Base-by-base conservation (phyloP, 2,329 filamentous ascomycete genomes). In the Didymella pinodella region DNA sequence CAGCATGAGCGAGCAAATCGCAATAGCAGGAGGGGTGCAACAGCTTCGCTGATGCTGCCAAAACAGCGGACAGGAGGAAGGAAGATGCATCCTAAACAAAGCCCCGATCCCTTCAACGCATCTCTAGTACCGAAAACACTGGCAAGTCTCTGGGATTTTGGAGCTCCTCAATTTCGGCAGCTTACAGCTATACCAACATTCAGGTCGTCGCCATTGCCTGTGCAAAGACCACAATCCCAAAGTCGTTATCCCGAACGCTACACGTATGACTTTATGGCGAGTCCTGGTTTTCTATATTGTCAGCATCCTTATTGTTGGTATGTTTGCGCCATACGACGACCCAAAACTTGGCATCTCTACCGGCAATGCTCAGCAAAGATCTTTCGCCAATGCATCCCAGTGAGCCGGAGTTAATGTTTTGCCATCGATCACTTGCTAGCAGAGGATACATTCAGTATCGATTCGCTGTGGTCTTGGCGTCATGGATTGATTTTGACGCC, bases 261-360 rank as follows among this genome's bases (percentile, higher is more conserved):
- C 96, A 71, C 96, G 96, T 79, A 93, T 97, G 77, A 93, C 97
- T 41, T 97, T 97, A 78, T 97, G 93, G 93, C 89, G 93, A 70
- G 96, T 97, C 72, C 87, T 88, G 3, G 69, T 80, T 66, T 80
- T 80, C 66, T 80, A 79, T 63, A 63, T 80, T 28, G 63, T 79
- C 51, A 76, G 75, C 22, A 62, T 78, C 5, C 73, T 79, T 55
- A 68, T 80, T 28, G 65, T 80, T 12, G 78, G 78, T 18, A 68
- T 80, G 8, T 69, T 78, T 20, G 70, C 79, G 16, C 75, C 75
- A 6, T 69, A 72, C 22, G 66, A 75, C 59, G 62, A 61, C n/a
- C 66, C 66, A 54, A 62, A 67, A 76, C 48, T 57, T 6, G 48
- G 28, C 0, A 34, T 48, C 2, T 32, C 54, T 3, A 51, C 54